Evolutionary conservation across 345 rosid genomes (phyloP), one percentile per base, ranked within the genome.

Genomic region (Eucalyptus tenuipes): DNA sequence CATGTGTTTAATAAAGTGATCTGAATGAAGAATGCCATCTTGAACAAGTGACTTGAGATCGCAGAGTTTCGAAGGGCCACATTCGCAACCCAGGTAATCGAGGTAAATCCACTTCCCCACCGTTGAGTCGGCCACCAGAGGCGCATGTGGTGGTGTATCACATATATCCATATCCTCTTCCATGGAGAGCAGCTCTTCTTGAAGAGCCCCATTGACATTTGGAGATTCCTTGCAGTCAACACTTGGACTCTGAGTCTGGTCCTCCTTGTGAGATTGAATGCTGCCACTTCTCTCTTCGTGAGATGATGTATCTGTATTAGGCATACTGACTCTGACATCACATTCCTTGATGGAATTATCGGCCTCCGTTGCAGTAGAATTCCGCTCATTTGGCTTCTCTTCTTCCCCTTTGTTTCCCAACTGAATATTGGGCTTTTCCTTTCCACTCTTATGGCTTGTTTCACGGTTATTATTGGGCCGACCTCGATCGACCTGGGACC

Each of bases 111-210:
- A 98, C 92, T 94, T 97, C 86, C 99, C 99, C 47, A 93, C 84
- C 6, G 93, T 92, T 45, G 94, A 92, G 91, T 96, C 98, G 66
- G 93, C 90, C 85, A 91, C 92, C 55, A 91, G 49, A 48, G 98
- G 94, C 88, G 85, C 93, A 94, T 98, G 98, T 87, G 99, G 99
- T 50, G 99, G 98, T 3, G 98, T 96, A 90, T 98, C 97, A 90
- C 98, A 94, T 87, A 98, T 98, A 91, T 98, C 99, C 99, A 98
- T 98, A 92, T 98, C 99, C 93, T 97, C 99, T 95, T 98, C 99
- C 99, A 98, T 98, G 49, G 99, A 98, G 40, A 90, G 93, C 92
- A 94, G 91, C 93, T 95, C 99, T 92, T 94, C 97, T 44, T 92
- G 92, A 91, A 93, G 94, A 87, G 90, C 92, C 88, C 80, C 95